These are phyloP conservation scores for Trametes cingulata DNA, from an alignment of 768 basidiomycete genomes.

Conservation along the genomic window DNA sequence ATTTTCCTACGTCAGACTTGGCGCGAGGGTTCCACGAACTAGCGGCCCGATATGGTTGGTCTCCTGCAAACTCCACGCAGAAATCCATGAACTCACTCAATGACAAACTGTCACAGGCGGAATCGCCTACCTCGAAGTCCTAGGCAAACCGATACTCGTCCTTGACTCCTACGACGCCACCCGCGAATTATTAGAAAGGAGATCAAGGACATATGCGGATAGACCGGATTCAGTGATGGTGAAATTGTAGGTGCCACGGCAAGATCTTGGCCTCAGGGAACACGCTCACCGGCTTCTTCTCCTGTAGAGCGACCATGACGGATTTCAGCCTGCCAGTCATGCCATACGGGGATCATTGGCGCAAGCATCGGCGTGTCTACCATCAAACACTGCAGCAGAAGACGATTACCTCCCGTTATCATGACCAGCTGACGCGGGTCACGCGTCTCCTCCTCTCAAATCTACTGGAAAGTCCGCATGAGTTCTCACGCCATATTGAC, in stretches of 20 bases:
- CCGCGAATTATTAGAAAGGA: background rate
- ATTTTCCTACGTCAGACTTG: background rate
- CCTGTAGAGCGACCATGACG: background rate
- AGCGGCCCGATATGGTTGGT: background rate
- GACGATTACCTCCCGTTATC: background rate
- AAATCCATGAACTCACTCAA: background rate
- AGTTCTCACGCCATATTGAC: background rate
- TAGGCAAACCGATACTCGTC: background rate
- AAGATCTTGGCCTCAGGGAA: background rate
- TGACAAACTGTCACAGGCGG: background rate
- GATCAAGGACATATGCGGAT: background rate
- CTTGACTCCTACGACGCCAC: background rate
- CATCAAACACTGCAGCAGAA: background rate
- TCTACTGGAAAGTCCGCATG: background rate
- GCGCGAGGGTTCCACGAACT: background rate
- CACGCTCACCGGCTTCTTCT: background rate
- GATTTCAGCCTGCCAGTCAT: background rate
- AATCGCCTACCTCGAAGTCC: background rate
- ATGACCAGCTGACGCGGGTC: background rate
- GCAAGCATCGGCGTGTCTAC: background rate
- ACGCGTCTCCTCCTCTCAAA: background rate
- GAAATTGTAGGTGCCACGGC: background rate
- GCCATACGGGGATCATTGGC: background rate
- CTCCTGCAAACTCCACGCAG: background rate
- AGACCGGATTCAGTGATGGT: background rate